Percentiles rank a stretch among this genome's conserved stretches.
These are phyloP conservation scores for Blastobotrys parvus DNA, from an alignment of 805 yeast genomes.

Conservation along the genomic window DNA sequence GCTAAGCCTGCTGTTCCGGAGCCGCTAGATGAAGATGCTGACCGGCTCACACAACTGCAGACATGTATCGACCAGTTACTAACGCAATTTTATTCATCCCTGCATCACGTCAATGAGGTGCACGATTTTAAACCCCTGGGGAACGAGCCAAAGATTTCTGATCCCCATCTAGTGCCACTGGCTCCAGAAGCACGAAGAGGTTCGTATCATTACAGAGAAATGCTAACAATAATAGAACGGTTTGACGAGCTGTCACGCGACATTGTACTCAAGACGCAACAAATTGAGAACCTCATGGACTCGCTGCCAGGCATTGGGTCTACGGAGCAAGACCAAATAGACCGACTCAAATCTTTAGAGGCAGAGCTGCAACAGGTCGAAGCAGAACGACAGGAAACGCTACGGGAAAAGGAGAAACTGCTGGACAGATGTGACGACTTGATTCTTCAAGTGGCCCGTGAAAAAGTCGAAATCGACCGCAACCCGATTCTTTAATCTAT, in stretches of 20 bases:
- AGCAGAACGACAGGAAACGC: constrained; percentile 44
- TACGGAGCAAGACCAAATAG: constrained; percentile 64
- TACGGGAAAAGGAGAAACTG: constrained; percentile 55
- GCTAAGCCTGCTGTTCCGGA: no score
- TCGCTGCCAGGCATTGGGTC: constrained; percentile 91
- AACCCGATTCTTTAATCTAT: neutral
- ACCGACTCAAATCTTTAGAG: constrained; percentile 53
- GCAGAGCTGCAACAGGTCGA: constrained; percentile 55
- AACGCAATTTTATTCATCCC: constrained; percentile 30
- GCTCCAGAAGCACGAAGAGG: neutral
- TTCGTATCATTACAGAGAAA: no score
- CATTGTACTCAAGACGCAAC: constrained; percentile 75
- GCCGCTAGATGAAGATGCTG: no score
- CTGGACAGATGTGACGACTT: constrained; percentile 55
- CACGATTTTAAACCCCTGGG: constrained; percentile 50
- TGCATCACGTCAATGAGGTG: constrained; percentile 53
- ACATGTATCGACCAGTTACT: constrained; percentile 64
- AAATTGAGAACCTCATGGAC: constrained; percentile 76
- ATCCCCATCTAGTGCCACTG: constrained; percentile 36
- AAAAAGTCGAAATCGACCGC: constrained; percentile 29
- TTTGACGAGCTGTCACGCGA: constrained; percentile 69
- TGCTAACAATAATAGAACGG: constrained; percentile 31
- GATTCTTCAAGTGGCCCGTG: constrained; percentile 51
- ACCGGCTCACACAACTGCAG: constrained; percentile 83
- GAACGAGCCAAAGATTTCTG: constrained; percentile 50